Evolutionary conservation across 1,284 basidiomycete genomes (phyloP).

Genomic region (Irpex rosettiformis): DNA sequence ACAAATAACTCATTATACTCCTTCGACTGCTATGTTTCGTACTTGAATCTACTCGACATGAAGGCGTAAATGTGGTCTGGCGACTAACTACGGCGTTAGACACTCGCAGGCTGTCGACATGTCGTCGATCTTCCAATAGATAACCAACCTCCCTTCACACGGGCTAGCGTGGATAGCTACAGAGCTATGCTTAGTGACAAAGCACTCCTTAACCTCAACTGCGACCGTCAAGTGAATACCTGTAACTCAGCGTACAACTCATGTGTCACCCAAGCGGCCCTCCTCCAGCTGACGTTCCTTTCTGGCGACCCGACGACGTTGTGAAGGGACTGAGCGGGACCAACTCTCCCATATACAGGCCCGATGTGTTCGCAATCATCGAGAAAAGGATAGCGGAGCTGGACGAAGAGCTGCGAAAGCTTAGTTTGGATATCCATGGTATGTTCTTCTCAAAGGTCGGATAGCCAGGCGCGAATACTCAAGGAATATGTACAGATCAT

Average conservation of each 20-base stretch:
- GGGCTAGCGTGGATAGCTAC: background rate
- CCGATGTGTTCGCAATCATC: slow-evolving; percentile 46
- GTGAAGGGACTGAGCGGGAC: slow-evolving; percentile 5
- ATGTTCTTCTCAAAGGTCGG: background rate
- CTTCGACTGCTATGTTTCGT: no score
- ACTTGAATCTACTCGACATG: no score
- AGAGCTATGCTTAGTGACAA: background rate
- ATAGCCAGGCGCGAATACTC: no score
- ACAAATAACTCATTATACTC: no score
- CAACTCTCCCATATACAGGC: slow-evolving; percentile 18
- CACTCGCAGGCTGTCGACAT: background rate
- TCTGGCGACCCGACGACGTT: slow-evolving; percentile 14
- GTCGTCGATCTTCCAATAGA: background rate
- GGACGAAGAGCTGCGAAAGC: slow-evolving; percentile 44
- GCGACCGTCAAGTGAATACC: background rate
- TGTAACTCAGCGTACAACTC: background rate
- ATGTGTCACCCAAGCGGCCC: slow-evolving; percentile 10
- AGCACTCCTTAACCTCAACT: background rate
- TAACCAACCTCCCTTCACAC: background rate
- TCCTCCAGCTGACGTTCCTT: background rate
- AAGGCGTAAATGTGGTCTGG: background rate
- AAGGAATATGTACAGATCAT: slow-evolving; percentile 17
- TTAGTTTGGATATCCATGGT: slow-evolving; percentile 72
- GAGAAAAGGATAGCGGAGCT: slow-evolving; percentile 52
- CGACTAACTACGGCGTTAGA: background rate